These are phyloP conservation scores for Talaromyces adpressus DNA, from an alignment of 495 filamentous ascomycete genomes.

Conservation along the genomic window DNA sequence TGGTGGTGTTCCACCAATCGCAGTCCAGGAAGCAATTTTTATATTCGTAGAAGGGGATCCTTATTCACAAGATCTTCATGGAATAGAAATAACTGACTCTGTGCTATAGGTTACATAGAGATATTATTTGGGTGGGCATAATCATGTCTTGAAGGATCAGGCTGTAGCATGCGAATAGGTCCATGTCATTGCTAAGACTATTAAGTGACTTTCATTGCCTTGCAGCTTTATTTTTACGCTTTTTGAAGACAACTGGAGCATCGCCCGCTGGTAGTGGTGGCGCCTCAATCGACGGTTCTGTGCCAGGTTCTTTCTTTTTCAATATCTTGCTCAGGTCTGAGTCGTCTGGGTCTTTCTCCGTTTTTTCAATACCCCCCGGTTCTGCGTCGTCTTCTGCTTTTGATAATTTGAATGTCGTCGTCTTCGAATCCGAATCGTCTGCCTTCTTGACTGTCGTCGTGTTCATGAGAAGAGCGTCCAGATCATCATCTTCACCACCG, in stretches of 20 bases:
- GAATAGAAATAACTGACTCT: background rate
- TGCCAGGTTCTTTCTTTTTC: slow-evolving; percentile 36
- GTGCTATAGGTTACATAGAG: background rate
- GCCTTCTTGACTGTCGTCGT: slow-evolving; percentile 41
- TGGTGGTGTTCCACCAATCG: background rate
- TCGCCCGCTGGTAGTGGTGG: slow-evolving; percentile 19
- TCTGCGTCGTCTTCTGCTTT: background rate
- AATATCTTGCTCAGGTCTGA: slow-evolving; percentile 12
- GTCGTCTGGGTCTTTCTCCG: slow-evolving; percentile 19
- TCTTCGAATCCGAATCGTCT: slow-evolving; percentile 7
- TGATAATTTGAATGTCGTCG: background rate
- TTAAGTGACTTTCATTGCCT: slow-evolving; percentile 22
- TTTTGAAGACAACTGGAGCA: slow-evolving; percentile 70
- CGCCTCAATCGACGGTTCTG: slow-evolving; percentile 22
- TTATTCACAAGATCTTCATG: background rate
- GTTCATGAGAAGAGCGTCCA: slow-evolving; percentile 61
- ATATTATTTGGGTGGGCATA: too few relatives aligned
- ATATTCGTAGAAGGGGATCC: background rate
- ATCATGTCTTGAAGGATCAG: too few relatives aligned
- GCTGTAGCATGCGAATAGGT: background rate
- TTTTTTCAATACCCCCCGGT: slow-evolving; percentile 6
- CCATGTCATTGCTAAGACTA: background rate
- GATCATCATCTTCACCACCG: slow-evolving; percentile 49
- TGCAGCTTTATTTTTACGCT: slow-evolving; percentile 76
- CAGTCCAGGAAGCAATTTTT: background rate